Percentiles rank a stretch among this genome's conserved stretches.
Evolutionary conservation across 1,284 basidiomycete genomes (phyloP).

Genomic region (Prillingera fragicola): DNA sequence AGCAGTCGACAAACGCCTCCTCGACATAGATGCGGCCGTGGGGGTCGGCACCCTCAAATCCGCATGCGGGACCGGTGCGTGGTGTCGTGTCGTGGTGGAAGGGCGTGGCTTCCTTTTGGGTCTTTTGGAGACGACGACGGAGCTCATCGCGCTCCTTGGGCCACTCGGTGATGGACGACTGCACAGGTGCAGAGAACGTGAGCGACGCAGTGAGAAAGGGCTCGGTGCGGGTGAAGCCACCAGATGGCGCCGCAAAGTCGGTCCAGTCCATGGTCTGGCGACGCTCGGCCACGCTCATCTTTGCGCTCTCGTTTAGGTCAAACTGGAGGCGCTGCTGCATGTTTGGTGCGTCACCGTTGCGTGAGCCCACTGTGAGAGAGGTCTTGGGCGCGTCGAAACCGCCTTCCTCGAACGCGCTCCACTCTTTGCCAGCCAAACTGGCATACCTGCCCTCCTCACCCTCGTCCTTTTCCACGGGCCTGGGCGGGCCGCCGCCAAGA

Average conservation of each 20-base stretch:
- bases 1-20: slow-evolving; percentile 79
- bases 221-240: slow-evolving; percentile 72
- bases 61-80: slow-evolving; percentile 49
- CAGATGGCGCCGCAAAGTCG: slow-evolving; percentile 62
- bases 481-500: neutral
- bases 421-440: slow-evolving; percentile 73
- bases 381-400: slow-evolving; percentile 58
- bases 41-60: slow-evolving; percentile 43
- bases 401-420: slow-evolving; percentile 77
- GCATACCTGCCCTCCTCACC: slow-evolving; percentile 63
- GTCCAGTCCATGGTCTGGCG: slow-evolving; percentile 76
- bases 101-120: slow-evolving; percentile 67
- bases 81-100: slow-evolving; percentile 83
- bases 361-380: neutral
- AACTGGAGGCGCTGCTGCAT: slow-evolving; percentile 66
- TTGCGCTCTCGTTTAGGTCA: slow-evolving; percentile 77
- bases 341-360: slow-evolving; percentile 9
- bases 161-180: slow-evolving; percentile 63
- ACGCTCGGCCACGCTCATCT: slow-evolving; percentile 61
- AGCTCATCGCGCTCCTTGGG: slow-evolving; percentile 66
- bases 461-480: slow-evolving; percentile 22
- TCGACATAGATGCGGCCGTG: slow-evolving; percentile 66
- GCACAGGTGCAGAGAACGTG: slow-evolving; percentile 68
- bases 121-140: slow-evolving; percentile 70
- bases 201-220: slow-evolving; percentile 67